Percentiles rank a stretch among this genome's conserved stretches.
Evolutionary conservation across 768 basidiomycete genomes (phyloP).

Genomic region (Chalciporus sphaerocephalus): DNA sequence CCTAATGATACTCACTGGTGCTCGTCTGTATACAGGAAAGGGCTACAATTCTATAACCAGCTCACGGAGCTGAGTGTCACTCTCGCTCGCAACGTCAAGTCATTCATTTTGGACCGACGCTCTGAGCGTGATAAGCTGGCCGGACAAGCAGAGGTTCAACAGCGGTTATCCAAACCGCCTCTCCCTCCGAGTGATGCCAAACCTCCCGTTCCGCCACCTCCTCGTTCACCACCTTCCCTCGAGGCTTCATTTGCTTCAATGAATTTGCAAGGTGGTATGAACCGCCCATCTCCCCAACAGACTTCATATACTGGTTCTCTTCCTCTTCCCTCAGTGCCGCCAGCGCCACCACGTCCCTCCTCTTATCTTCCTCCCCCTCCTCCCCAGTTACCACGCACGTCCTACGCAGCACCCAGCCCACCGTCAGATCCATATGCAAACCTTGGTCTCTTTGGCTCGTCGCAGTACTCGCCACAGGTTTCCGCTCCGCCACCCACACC

Average conservation of each 20-base stretch:
- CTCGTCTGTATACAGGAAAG: slow-evolving; percentile 53
- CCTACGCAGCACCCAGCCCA: slow-evolving; percentile 21
- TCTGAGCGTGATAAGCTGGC: slow-evolving; percentile 68
- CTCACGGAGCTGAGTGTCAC: slow-evolving; percentile 58
- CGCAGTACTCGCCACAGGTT: slow-evolving; percentile 8
- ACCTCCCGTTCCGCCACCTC: slow-evolving; percentile 45
- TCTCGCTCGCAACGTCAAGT: slow-evolving; percentile 54
- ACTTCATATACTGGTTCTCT: slow-evolving; percentile 21
- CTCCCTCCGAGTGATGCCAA: slow-evolving; percentile 44
- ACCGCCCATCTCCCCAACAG: slow-evolving; percentile 27
- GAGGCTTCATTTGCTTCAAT: slow-evolving; percentile 56
- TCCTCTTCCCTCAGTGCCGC: slow-evolving; percentile 3
- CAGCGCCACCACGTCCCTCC: slow-evolving; percentile 19
- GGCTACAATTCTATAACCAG: slow-evolving; percentile 84
- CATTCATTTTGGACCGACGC: slow-evolving; percentile 60
- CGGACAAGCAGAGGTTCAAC: slow-evolving; percentile 68
- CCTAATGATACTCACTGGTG: slow-evolving; percentile 7
- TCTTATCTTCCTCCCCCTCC: slow-evolving; percentile 20
- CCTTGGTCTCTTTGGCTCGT: slow-evolving; percentile 27
- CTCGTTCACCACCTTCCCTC: slow-evolving; percentile 36
- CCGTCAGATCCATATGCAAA: slow-evolving; percentile 35
- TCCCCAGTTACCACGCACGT: slow-evolving; percentile 24
- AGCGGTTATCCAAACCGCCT: slow-evolving; percentile 47
- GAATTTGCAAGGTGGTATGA: slow-evolving; percentile 38
- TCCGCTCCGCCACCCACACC: slow-evolving; percentile 21